phyloP scores from a whole-genome alignment of 1,139 yeast species.

The Geotrichum aggregatum region DNA sequence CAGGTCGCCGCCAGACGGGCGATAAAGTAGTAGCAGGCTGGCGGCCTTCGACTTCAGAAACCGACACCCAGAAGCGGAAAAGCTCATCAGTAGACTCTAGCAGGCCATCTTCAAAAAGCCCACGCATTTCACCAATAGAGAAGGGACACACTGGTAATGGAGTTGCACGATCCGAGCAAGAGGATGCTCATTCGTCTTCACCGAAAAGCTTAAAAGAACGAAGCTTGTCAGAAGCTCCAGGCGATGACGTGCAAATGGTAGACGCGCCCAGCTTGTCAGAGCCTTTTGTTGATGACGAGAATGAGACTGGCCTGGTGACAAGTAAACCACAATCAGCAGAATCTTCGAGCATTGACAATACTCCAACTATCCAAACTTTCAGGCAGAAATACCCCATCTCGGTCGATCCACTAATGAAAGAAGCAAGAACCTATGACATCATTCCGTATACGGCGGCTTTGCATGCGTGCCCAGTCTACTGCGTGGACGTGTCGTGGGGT shows the following conservation, averaged over 20 bases:
- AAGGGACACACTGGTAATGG: neutral
- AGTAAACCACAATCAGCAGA: neutral
- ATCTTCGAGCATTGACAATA: neutral
- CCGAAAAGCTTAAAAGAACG: conserved; percentile 3
- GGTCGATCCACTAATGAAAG: conserved; percentile 22
- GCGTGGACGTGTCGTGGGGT: conserved; percentile 74
- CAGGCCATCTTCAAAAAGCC: neutral
- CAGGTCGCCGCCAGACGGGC: conserved; percentile 5
- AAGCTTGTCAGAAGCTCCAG: neutral
- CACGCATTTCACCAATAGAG: neutral
- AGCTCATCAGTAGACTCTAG: conserved; percentile 1
- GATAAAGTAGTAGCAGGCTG: conserved; percentile 13
- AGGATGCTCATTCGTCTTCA: neutral
- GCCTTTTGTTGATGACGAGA: conserved; percentile 1
- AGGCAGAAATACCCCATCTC: conserved; percentile 27
- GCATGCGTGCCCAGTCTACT: conserved; percentile 51
- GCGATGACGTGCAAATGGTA: conserved; percentile 14
- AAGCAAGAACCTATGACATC: conserved; percentile 38
- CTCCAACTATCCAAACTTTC: conserved; percentile 21
- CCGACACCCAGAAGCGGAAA: conserved; percentile 8
- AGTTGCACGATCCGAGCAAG: conserved; percentile 18
- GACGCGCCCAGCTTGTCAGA: conserved; percentile 9
- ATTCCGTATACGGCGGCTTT: conserved; percentile 44
- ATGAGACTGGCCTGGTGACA: neutral
- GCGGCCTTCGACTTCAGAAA: neutral